phyloP scores from a whole-genome alignment of 1,284 basidiomycete genomes.

The Golubevia pallescens region DNA sequence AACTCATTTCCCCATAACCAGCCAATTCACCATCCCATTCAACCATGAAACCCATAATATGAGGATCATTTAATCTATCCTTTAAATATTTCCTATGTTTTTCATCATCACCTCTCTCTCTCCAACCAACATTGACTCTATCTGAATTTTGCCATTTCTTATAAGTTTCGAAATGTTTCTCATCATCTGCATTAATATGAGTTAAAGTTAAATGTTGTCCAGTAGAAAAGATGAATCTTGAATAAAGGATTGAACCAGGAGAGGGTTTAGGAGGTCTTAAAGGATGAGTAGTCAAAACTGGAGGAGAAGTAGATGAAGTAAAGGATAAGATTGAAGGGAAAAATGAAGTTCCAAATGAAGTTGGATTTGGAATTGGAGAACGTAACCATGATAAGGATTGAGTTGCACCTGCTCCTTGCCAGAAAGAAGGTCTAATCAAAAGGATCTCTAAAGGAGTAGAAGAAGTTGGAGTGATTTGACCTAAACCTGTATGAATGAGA shows the following conservation, averaged over 20 bases:
- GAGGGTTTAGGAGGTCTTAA: constrained; percentile 70
- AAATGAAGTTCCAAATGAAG: too few relatives aligned
- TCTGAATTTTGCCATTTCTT: constrained; percentile 70
- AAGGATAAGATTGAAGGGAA: constrained; percentile 67
- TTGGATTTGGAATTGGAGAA: constrained; percentile 34
- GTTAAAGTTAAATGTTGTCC: constrained; percentile 67
- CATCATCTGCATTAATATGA: constrained; percentile 67
- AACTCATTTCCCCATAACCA: constrained; percentile 70
- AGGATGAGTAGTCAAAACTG: constrained; percentile 69
- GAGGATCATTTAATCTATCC: constrained; percentile 66
- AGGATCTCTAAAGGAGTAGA: constrained; percentile 48
- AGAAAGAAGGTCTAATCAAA: constrained; percentile 68
- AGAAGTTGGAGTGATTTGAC: constrained; percentile 18
- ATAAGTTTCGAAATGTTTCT: constrained; percentile 68
- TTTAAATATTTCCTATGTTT: constrained; percentile 68
- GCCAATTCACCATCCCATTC: constrained; percentile 70
- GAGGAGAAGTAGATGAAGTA: constrained; percentile 66
- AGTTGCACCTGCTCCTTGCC: constrained; percentile 70
- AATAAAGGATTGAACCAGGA: constrained; percentile 68
- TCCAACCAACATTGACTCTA: constrained; percentile 69
- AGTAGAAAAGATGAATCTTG: constrained; percentile 68
- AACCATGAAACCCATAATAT: constrained; percentile 68
- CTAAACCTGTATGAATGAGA: constrained; percentile 19
- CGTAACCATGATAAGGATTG: constrained; percentile 67
- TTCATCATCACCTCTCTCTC: constrained; percentile 68